Conservation (phyloP, 805 yeast genomes). For the Starmerella stigmatis region DNA sequence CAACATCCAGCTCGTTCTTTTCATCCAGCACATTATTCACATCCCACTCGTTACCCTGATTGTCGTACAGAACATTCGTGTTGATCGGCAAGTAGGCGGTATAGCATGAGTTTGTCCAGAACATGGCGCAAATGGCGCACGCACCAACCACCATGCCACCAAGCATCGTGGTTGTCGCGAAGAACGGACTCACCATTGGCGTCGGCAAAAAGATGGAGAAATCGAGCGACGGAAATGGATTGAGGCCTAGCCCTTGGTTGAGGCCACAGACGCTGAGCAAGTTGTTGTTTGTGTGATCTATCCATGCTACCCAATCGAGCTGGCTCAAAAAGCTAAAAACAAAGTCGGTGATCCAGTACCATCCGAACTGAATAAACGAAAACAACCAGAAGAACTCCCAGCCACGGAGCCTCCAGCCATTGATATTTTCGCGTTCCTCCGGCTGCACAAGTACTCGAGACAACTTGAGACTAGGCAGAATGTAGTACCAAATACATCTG, state of each 20-base stretch:
- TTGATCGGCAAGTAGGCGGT: constrained; percentile 45
- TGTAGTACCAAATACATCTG: constrained; percentile 45
- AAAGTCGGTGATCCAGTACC: constrained; percentile 60
- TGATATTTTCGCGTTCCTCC: constrained; percentile 37
- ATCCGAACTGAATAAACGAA: constrained; percentile 37
- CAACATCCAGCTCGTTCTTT: constrained; percentile 38
- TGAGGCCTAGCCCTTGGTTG: constrained; percentile 35
- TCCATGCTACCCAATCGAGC: constrained; percentile 54
- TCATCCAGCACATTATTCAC: constrained; percentile 38
- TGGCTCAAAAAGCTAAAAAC: constrained; percentile 50
- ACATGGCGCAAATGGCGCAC: constrained; percentile 28
- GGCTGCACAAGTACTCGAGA: constrained; percentile 37
- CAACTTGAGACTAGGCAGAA: constrained; percentile 40
- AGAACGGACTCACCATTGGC: constrained; percentile 38
- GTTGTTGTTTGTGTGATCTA: constrained; percentile 42
- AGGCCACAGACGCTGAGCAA: constrained; percentile 55
- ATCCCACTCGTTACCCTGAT: constrained; percentile 40
- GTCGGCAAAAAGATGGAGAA: constrained; percentile 38
- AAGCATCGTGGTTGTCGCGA: constrained; percentile 29
- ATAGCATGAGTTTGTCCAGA: constrained; percentile 43
- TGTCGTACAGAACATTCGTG: constrained; percentile 39
- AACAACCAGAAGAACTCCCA: constrained; percentile 40
- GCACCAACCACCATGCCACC: constrained; percentile 35
- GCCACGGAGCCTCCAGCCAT: constrained; percentile 50
- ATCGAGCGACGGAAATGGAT: constrained; percentile 42